Percentiles rank a stretch among this genome's conserved stretches.
phyloP scores from a whole-genome alignment of 768 basidiomycete genomes.

The Tulasnella sp. region DNA sequence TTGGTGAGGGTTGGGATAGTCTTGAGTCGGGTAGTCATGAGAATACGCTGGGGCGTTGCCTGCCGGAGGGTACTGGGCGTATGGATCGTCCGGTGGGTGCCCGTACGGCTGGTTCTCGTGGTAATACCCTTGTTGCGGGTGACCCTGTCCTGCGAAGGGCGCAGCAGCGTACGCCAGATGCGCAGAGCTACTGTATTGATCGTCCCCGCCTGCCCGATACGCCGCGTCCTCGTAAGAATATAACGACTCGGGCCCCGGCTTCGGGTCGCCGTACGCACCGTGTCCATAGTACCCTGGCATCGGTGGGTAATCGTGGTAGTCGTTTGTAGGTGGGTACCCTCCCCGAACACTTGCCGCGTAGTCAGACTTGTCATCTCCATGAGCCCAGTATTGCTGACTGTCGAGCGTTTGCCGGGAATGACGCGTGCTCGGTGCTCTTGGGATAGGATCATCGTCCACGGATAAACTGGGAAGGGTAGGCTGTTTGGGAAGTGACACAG shows the following conservation, averaged over 20 bases:
- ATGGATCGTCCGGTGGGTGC: too few relatives aligned
- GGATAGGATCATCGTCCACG: conserved; percentile 58
- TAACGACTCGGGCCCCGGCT: conserved; percentile 5
- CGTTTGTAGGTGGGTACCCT: conserved; percentile 1
- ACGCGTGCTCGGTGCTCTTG: conserved; percentile 35
- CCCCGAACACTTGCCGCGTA: conserved; percentile 14
- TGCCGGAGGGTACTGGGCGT: too few relatives aligned
- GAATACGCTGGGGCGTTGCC: too few relatives aligned
- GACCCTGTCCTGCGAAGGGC: conserved; percentile 25
- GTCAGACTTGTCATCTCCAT: conserved; percentile 12
- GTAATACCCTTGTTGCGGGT: not conserved
- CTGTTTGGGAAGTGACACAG: conserved; percentile 26
- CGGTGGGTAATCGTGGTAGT: conserved; percentile 19
- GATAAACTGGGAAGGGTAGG: conserved; percentile 88
- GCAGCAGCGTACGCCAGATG: conserved; percentile 49
- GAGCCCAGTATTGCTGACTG: conserved; percentile 15
- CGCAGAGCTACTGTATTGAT: conserved; percentile 53
- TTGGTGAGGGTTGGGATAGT: too few relatives aligned
- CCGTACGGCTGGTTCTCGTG: too few relatives aligned
- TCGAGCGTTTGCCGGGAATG: not conserved
- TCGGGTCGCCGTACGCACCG: not conserved
- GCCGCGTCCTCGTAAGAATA: conserved; percentile 6
- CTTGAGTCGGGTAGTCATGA: too few relatives aligned
- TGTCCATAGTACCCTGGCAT: conserved; percentile 18
- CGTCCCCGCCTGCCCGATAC: conserved; percentile 29